Base-by-base conservation (phyloP, 2,329 filamentous ascomycete species). In the Pseudocercospora vitis region DNA sequence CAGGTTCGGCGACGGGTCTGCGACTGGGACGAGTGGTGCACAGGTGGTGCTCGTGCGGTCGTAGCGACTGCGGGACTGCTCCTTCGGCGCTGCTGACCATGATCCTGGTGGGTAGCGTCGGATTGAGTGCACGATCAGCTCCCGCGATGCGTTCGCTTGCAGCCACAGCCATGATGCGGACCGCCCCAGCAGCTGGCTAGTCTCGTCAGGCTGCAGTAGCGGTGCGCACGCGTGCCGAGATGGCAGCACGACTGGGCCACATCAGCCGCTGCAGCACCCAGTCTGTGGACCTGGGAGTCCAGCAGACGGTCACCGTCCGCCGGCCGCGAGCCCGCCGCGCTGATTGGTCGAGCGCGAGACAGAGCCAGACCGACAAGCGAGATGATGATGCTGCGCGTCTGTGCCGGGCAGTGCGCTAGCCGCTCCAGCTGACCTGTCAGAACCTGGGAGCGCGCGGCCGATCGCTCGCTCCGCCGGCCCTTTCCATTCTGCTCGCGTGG, bases 331-430 rank as follows among this genome's bases (percentile, higher is more conserved):
- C 31, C 14, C 18, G 8, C 4, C 28, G 18, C 14, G 7, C 11
- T 45, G 26, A 51, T 51, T 51, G 50, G 40, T 7, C 40, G 6
- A n/a, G 40, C 32, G 31, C 31, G 24, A 32, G 31, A 35, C 33
- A 47, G 42, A 33, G 50, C 8, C 40, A 26, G 29, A 37, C n/a
- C 29, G 35, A 33, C 50, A 37, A 52, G 50, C 40, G 50, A 52
- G 19, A 52, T 52, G 32, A 51, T 45, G 48, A 51, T 45, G n/a
- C 33, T 18, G 47, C 47, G 40, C 37, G 48, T 24, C 21, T 21
- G 23, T 50, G 48, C 48, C 35, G 48, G 14, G 24, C 35, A 29
- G n/a, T 18, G 26, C 49, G 39, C 49, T 33, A 45, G 7, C 26
- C 40, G 11, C 23, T 9, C 12, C 21, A 28, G 11, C 39, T 7